Evolutionary conservation across 257 asterid genomes (phyloP).

Genomic region (Plectranthus barbatus): DNA sequence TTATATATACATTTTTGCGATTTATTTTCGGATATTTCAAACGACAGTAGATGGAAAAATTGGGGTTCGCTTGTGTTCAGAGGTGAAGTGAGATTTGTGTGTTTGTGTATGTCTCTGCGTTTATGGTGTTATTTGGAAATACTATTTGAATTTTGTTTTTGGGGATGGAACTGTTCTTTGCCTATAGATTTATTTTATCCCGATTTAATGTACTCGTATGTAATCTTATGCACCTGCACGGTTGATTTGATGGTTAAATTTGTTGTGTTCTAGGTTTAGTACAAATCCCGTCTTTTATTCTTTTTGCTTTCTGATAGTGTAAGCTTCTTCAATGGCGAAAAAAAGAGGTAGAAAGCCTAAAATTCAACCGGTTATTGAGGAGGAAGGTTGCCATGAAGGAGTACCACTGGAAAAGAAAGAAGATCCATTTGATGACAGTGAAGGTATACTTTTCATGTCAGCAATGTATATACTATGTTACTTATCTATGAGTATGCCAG

Average conservation of each 20-base stretch:
- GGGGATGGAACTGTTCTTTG: not conserved
- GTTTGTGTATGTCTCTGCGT: too few species aligned
- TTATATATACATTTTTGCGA: too few species aligned
- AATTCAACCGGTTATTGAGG: slow-evolving; percentile 8
- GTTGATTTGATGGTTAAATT: not conserved
- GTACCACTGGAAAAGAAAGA: slow-evolving; percentile 11
- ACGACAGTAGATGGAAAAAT: too few species aligned
- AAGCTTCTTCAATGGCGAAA: slow-evolving; percentile 29
- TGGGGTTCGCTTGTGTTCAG: too few species aligned
- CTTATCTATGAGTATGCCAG: not conserved
- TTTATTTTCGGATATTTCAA: too few species aligned
- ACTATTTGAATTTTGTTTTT: not conserved
- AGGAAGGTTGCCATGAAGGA: slow-evolving; percentile 1
- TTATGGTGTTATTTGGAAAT: too few species aligned
- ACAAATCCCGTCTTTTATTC: not conserved
- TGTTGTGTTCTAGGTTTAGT: not conserved
- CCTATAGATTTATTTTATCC: not conserved
- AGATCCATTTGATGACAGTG: slow-evolving; percentile 20
- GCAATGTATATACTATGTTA: not conserved
- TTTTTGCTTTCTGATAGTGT: slow-evolving; percentile 10
- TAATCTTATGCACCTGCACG: not conserved
- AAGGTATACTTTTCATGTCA: slow-evolving; percentile 23
- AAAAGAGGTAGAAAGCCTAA: slow-evolving; percentile 20
- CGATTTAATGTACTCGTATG: not conserved
- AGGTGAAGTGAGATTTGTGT: too few species aligned